Conservation (phyloP, 78 protist genomes). For the Fonticula alba region DNA sequence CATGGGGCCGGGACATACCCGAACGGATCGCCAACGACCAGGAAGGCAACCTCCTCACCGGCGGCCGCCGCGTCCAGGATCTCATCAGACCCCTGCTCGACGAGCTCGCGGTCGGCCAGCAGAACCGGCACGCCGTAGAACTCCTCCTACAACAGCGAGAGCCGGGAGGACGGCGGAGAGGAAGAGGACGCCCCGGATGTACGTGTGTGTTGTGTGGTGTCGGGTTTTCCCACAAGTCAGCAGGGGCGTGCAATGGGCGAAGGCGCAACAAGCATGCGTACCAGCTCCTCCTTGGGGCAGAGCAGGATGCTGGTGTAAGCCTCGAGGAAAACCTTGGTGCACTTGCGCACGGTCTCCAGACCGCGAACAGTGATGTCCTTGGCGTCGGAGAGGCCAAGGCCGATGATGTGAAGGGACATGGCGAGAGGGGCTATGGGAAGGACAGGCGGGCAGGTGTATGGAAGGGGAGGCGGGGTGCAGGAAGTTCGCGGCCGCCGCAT, state of each 20-base stretch:
- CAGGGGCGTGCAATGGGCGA: slow-evolving; percentile 8
- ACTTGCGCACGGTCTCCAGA: slow-evolving; percentile 56
- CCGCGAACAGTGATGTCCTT: slow-evolving; percentile 96
- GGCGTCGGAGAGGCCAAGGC: slow-evolving; percentile 93
- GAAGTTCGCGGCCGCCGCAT: too few species aligned
- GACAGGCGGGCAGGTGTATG: too few species aligned
- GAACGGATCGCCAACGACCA: slow-evolving; percentile 97
- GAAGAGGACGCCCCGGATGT: not conserved
- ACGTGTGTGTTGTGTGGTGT: not conserved
- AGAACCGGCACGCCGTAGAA: slow-evolving; percentile 49
- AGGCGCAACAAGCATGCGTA: not conserved
- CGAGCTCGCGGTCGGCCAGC: slow-evolving; percentile 82
- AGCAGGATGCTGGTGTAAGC: slow-evolving; percentile 79
- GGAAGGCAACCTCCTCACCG: slow-evolving; percentile 60
- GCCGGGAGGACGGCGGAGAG: slow-evolving; percentile 2
- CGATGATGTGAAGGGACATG: slow-evolving; percentile 69
- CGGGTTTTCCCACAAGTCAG: not conserved
- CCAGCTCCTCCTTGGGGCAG: not conserved
- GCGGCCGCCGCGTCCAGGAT: slow-evolving; percentile 51
- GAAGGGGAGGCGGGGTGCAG: too few species aligned
- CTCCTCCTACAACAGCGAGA: slow-evolving; percentile 21
- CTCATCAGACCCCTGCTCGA: slow-evolving; percentile 67
- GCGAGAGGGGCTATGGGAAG: too few species aligned
- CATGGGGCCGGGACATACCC: slow-evolving; percentile 32
- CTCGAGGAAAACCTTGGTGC: slow-evolving; percentile 71